Base-by-base conservation (phyloP, 805 yeast genomes). In the Metschnikowia lochheadii region DNA sequence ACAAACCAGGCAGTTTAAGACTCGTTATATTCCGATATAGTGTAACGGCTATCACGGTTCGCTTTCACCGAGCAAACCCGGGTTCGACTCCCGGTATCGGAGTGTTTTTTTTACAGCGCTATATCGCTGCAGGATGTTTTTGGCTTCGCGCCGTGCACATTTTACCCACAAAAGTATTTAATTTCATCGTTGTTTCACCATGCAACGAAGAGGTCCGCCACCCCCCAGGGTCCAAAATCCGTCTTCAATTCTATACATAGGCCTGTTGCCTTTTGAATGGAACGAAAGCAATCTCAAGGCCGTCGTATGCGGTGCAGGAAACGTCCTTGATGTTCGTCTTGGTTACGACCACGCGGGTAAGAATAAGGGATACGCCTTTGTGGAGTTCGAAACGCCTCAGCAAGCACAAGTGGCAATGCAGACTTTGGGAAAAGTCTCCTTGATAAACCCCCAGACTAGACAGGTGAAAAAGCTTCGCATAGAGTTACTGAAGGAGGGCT, bases 21-120 rank as follows among this genome's bases (percentile, higher is more conserved):
- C 17, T 20, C 5, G 45, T 8, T 42, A n/a, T 17, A 35, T 26
- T 81, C 85, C 86, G 86, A 81, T 82, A 78, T 82, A 80, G 87
- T 82, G 86, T 82, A 82, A 81, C 85, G 87, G 86, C 83, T 81
- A 82, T 81, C 85, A 82, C 83, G 84, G 85, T 80, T 80, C 85
- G 85, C 87, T 82, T 82, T 83, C 86, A 82, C 87, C 85, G 86
- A 80, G 87, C 84, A 82, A 72, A 77, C 82, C 84, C 85, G 87
- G 87, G 87, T 83, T 83, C 87, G 86, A 83, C 86, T 82, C 87
- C 87, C 87, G 85, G 88, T 77, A 81, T 81, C 86, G 87, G 87
- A 82, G 78, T 51, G 78, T 51, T 55, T 51, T 52, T 59, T 61
- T 51, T 34, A 11, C 6, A 7, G 2, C 40, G 8, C 13, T 6